phyloP scores from a whole-genome alignment of 805 yeast genomes.

The Millerozyma acaciae region DNA sequence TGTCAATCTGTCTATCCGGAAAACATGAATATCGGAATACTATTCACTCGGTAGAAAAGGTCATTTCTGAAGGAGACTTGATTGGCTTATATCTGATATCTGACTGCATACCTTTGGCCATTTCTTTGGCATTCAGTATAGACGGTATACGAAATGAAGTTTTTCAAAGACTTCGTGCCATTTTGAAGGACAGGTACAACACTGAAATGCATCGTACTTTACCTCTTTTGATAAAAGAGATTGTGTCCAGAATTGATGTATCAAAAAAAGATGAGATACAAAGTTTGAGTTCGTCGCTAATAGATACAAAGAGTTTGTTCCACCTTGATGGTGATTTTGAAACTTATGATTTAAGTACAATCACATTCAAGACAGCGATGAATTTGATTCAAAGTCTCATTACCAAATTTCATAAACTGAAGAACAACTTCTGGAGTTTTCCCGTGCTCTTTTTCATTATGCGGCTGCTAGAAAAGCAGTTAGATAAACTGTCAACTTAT shows the following conservation, averaged over 20 bases:
- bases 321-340: no score
- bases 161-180: conserved; percentile 12
- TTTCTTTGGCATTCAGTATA: conserved; percentile 43
- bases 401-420: no score
- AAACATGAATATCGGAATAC: conserved; percentile 12
- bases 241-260: conserved; percentile 39
- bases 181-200: conserved; percentile 18
- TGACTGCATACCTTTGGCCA: conserved; percentile 33
- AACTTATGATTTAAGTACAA: no score
- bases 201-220: conserved; percentile 21
- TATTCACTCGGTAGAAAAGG: conserved; percentile 5
- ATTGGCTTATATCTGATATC: conserved; percentile 17
- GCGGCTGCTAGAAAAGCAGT: no score
- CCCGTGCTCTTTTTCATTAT: no score
- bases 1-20: conserved; percentile 32
- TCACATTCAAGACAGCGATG: no score
- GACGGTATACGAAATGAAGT: conserved; percentile 35
- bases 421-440: no score
- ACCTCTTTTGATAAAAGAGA: conserved; percentile 30
- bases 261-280: conserved; percentile 21
- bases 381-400: no score
- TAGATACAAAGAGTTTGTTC: no score
- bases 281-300: no score
- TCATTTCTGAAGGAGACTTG: conserved; percentile 13
- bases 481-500: no score